phyloP scores from a whole-genome alignment of 192 early-diverging fungal genomes.

The Umbelopsis ramanniana region DNA sequence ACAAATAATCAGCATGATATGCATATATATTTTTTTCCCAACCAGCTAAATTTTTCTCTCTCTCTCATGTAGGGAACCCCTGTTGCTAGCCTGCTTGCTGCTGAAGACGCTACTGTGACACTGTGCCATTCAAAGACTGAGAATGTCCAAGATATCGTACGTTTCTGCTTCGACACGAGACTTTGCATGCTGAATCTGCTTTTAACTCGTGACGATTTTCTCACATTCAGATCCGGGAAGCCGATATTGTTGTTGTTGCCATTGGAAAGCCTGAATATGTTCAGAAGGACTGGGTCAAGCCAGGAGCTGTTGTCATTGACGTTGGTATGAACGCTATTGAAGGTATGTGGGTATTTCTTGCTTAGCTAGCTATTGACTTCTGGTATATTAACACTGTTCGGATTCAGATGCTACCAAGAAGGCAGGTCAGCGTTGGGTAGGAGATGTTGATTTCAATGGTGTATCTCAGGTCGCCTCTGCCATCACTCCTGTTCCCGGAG shows the following conservation, averaged over 20 bases:
- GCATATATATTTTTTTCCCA: not conserved
- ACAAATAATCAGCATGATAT: no score
- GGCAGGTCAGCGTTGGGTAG: conserved; percentile 87
- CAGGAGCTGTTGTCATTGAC: conserved; percentile 92
- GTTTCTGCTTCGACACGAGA: conserved; percentile 18
- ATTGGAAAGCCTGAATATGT: conserved; percentile 79
- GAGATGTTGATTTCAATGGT: conserved; percentile 85
- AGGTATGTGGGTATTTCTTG: conserved; percentile 33
- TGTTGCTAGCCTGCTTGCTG: conserved; percentile 78
- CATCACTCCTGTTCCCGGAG: conserved; percentile 96
- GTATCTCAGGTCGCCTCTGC: conserved; percentile 70
- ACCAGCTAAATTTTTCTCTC: not conserved
- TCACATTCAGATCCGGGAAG: conserved; percentile 49
- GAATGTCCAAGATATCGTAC: conserved; percentile 76
- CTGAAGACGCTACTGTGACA: conserved; percentile 87
- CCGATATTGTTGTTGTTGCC: conserved; percentile 92
- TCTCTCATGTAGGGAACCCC: conserved; percentile 67
- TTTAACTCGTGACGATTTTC: not conserved
- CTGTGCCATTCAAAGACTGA: conserved; percentile 87
- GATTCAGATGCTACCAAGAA: conserved; percentile 80
- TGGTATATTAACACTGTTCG: not conserved
- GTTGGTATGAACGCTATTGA: conserved; percentile 91
- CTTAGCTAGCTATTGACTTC: not conserved
- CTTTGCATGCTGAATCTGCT: not conserved
- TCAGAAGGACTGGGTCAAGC: conserved; percentile 93